Evolutionary conservation across 495 filamentous ascomycete species (phyloP).

Genomic region (Neurospora tetrasperma): DNA sequence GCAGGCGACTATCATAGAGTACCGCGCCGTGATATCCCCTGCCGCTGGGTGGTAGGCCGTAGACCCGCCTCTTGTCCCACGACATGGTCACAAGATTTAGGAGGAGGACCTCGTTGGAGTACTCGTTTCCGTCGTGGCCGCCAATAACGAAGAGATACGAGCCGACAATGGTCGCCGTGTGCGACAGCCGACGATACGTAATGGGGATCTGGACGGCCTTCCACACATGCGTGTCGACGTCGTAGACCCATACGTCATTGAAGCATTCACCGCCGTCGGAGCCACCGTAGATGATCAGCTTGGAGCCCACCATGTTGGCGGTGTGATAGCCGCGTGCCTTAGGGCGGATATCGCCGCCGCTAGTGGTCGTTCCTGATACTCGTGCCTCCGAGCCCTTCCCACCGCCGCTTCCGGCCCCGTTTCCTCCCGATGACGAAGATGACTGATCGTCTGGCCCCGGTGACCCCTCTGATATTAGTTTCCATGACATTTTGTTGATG

Average conservation of each 20-base stretch:
- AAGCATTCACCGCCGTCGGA: conserved; percentile 59
- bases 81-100: conserved; percentile 59
- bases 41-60: conserved; percentile 50
- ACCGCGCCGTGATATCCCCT: conserved; percentile 55
- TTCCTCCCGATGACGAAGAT: conserved; percentile 1
- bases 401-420: neutral
- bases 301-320: conserved; percentile 57
- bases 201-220: conserved; percentile 41
- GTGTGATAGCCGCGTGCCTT: conserved; percentile 58
- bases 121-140: conserved; percentile 57
- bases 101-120: conserved; percentile 52
- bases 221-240: conserved; percentile 47
- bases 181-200: conserved; percentile 48
- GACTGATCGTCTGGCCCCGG: conserved; percentile 14
- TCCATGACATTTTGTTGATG: conserved; percentile 51
- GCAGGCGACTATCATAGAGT: conserved; percentile 48
- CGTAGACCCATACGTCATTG: conserved; percentile 59
- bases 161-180: conserved; percentile 55
- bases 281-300: conserved; percentile 57
- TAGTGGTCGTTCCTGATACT: neutral
- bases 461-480: conserved; percentile 35
- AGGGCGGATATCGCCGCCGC: conserved; percentile 29
- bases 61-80: conserved; percentile 53
- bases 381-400: conserved; percentile 1
- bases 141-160: conserved; percentile 57